Base-by-base conservation (phyloP, 2,329 filamentous ascomycete genomes). In the Colletotrichum sansevieriae region DNA sequence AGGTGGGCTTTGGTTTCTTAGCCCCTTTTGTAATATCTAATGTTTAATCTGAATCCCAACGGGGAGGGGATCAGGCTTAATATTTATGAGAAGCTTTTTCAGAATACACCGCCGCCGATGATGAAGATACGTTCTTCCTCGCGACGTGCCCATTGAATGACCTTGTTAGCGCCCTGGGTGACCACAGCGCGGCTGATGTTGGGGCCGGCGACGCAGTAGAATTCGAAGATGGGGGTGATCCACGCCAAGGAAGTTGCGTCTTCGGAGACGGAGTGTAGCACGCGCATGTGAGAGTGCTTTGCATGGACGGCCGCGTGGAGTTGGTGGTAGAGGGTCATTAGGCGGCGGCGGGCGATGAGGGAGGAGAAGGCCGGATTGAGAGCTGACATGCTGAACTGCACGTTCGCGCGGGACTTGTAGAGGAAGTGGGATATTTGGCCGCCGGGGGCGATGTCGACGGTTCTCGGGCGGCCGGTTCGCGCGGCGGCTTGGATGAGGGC, bases 41-140 rank as follows among this genome's bases (percentile, higher is more conserved):
- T 63, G 33, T 15, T 29, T 47, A 63, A 47, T 20, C 22, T 12
- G 22, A 10, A 46, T 25, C 22, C 22, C 20, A 11, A 51, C 29
- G 29, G 29, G 29, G 6, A 29, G 29, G 29, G 29, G 10, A 29
- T 39, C 11, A 39, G 37, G 29, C 29, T 29, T 29, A 8, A 29
- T 29, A 8, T 9, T 29, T 29, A 7, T 29, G 15, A 43, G 4
- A n/a, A 29, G 51, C 33, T 35, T 79, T 66, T 9, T 29, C 29
- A 90, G 74, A 91, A 92, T 73, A 98, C 95, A 49, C 95, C 96
- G n/a, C 96, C 97, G 1, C 96, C 96, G 76, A 99, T 96, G 68
- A 99, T 97, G 76, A 99, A 99, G 6, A 98, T 83, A 65, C 96
- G 86, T 80, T 98, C 95, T 79, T 98, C 95, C 80, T 99, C 96